Percentiles rank a stretch among this genome's conserved stretches.
Evolutionary conservation across 805 yeast species (phyloP).

Genomic region (Groenewaldozyma salmanticensis): DNA sequence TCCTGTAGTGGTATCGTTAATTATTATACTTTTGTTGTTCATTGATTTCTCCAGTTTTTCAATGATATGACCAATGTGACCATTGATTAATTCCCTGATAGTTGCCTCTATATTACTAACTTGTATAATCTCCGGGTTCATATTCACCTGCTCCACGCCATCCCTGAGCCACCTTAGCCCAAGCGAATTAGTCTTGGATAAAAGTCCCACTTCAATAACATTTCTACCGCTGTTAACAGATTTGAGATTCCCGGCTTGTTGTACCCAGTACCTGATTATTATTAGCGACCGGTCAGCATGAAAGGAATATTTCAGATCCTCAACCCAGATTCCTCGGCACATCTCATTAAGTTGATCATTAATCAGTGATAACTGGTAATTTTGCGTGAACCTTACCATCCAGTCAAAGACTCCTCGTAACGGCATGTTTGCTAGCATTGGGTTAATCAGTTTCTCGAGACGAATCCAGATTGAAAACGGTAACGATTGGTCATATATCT

Average conservation of each 20-base stretch:
- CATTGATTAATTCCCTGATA: constrained; percentile 31
- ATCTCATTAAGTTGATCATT: constrained; percentile 47
- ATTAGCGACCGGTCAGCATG: constrained; percentile 45
- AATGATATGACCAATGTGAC: constrained; percentile 33
- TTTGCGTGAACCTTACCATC: constrained; percentile 50
- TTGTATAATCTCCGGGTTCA: constrained; percentile 10
- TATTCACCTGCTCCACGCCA: constrained; percentile 24
- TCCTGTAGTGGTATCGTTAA: not conserved
- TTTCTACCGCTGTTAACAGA: constrained; percentile 30
- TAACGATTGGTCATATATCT: constrained; percentile 20
- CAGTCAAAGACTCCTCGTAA: constrained; percentile 46
- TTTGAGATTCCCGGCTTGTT: constrained; percentile 27
- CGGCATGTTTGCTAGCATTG: constrained; percentile 36
- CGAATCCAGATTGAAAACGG: constrained; percentile 28
- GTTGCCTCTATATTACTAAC: constrained; percentile 29
- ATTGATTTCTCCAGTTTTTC: constrained; percentile 1
- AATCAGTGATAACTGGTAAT: constrained; percentile 52
- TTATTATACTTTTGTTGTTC: constrained; percentile 16
- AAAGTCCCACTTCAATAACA: constrained; percentile 52
- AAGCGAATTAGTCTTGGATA: constrained; percentile 35
- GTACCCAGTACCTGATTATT: constrained; percentile 56
- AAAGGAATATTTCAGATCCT: constrained; percentile 49
- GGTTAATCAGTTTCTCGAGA: constrained; percentile 49
- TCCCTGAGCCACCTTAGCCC: constrained; percentile 57
- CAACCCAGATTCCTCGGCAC: constrained; percentile 46